Evolutionary conservation across 2,329 filamentous ascomycete genomes (phyloP), one percentile per base, ranked within the genome.

Genomic region (Pseudogymnoascus verrucosus): DNA sequence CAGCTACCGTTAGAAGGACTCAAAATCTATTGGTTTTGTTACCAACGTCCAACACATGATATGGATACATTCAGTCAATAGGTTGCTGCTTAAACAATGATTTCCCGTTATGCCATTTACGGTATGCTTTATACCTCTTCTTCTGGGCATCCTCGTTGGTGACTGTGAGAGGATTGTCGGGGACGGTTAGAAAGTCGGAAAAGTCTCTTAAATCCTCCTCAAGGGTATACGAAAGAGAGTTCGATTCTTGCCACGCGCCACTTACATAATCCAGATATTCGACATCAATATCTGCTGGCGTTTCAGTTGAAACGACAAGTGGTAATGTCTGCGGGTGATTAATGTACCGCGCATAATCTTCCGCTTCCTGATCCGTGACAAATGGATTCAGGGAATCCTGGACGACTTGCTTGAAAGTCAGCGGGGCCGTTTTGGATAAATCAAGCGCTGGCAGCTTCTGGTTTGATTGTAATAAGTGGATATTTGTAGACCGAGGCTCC

Each of bases 111-210:
- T 99, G 80, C 93, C 95, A 99, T 77, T 97, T 96, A 71, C 88
- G 80, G 76, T 99, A 99, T 8, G 93, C 90, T 77, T 96, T 98
- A 76, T 99, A 99, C 69, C 95, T 82, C 82, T 98, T 97, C 83
- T 96, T 98, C 42, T 84, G 82, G 54, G 87, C 82, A 74, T 98
- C 95, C 71, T 96, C 93, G 51, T 93, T 88, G 1, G 87, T 88
- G 12, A 98, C 93, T 2, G 91, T 96, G 62, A 99, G 78, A 16
- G 91, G 91, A 70, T 96, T 91, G 65, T 95, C 89, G 4, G 84
- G 85, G 11, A 95, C 84, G 47, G 82, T 84, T 63, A 97, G 75
- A 71, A 95, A 89, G 66, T 95, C 90, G 31, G 80, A 80, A 75
- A 96, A 97, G 64, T 90, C 84, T 19, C 83, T 83, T 54, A 88